Evolutionary conservation across 169 alveolate genomes (phyloP).

Genomic region (Plasmodium blacklocki): DNA sequence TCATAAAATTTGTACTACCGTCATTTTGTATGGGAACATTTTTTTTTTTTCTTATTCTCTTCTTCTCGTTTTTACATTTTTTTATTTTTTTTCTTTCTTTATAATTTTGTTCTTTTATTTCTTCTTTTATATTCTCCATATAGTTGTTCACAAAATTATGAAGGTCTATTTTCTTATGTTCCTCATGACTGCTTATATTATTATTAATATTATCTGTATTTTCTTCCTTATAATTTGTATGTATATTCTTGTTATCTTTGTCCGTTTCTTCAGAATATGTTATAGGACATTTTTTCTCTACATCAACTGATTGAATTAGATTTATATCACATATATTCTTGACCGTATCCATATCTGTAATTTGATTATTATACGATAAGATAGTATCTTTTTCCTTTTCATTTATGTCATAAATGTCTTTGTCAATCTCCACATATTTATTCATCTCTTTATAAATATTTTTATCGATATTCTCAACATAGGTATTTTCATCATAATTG

Average conservation of each 20-base stretch:
- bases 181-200: neutral
- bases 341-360: no score
- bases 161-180: neutral
- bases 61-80: neutral
- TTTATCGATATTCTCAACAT: no score
- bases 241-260: neutral
- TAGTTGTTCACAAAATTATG: neutral
- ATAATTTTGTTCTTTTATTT: neutral
- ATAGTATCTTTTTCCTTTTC: neutral
- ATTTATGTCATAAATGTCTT: neutral
- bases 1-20: neutral
- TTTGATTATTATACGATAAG: no score
- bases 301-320: no score
- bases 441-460: no score
- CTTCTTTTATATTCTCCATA: neutral
- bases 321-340: no score
- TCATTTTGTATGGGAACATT: neutral
- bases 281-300: no score
- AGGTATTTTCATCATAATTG: no score
- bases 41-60: neutral
- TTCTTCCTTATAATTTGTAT: neutral
- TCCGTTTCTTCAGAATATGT: neutral
- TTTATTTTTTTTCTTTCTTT: neutral
- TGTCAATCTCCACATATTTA: no score
- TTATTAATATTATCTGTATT: neutral